Conservation (phyloP, 2,329 filamentous ascomycete genomes). For the Sphaerulina vaccinii region DNA sequence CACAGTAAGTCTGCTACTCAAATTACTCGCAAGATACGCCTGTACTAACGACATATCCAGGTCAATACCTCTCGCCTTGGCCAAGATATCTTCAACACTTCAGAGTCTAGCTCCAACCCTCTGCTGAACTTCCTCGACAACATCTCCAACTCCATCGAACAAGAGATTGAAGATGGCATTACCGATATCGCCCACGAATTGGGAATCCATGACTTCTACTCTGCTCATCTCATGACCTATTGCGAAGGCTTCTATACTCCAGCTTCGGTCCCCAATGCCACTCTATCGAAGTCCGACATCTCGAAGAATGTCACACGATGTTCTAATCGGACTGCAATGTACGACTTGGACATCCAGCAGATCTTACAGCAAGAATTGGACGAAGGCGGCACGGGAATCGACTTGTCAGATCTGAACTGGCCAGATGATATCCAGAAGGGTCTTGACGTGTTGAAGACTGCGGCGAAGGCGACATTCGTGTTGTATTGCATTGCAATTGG, state of each 20-base stretch:
- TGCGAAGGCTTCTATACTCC: constrained; percentile 54
- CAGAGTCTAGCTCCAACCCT: constrained; percentile 7
- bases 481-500: constrained; percentile 60
- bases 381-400: constrained; percentile 43
- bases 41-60: constrained; percentile 30
- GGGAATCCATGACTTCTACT: constrained; percentile 61
- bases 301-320: constrained; percentile 56
- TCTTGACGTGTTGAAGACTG: constrained; percentile 51
- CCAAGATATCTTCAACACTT: constrained; percentile 35
- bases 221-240: constrained; percentile 59
- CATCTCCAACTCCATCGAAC: constrained; percentile 37
- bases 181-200: constrained; percentile 48
- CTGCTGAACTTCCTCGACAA: constrained; percentile 31
- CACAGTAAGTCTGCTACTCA: constrained; percentile 48
- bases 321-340: constrained; percentile 54
- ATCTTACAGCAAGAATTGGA: constrained; percentile 52
- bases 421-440: constrained; percentile 55
- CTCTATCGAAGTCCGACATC: constrained; percentile 25
- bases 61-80: constrained; percentile 59
- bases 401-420: constrained; percentile 57
- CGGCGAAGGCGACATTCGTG: constrained; percentile 55
- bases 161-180: constrained; percentile 43
- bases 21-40: constrained; percentile 39
- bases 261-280: constrained; percentile 44
- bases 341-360: constrained; percentile 56